A percentile compares a stretch with the other conserved stretches of the same genome.
These are phyloP conservation scores for Ophiocordyceps sinensis DNA, from an alignment of 2,329 filamentous ascomycete genomes.

Conservation along the genomic window DNA sequence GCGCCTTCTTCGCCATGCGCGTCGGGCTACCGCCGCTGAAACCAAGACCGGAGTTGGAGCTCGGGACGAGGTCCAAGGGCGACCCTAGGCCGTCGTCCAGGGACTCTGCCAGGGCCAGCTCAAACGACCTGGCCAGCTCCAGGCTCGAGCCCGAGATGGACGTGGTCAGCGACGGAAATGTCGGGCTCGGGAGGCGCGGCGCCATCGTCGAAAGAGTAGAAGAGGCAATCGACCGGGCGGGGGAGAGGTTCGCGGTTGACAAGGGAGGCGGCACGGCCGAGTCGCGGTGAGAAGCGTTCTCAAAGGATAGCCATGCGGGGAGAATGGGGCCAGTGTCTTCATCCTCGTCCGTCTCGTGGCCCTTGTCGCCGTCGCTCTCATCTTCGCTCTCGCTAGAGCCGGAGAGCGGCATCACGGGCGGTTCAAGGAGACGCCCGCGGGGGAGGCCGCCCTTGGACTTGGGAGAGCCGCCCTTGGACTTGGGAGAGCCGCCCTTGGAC, in stretches of 20 bases:
- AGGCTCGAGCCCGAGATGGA: constrained; percentile 18
- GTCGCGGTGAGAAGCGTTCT: constrained; percentile 12
- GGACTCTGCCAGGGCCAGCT: constrained; percentile 10
- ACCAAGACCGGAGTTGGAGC: too few relatives aligned
- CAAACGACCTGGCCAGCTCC: constrained; percentile 16
- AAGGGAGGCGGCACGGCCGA: constrained; percentile 22
- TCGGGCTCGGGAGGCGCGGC: constrained; percentile 20
- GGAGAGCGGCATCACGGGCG: constrained; percentile 3
- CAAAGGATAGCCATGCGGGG: constrained; percentile 9
- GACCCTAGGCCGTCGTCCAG: background rate
- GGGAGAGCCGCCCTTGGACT: constrained; percentile 20
- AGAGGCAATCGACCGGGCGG: constrained; percentile 6
- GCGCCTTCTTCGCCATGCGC: constrained; percentile 16
- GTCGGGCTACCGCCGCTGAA: background rate
- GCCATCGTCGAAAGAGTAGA: constrained; percentile 14
- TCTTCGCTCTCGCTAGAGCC: background rate
- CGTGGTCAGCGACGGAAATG: constrained; percentile 19
- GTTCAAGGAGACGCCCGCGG: constrained; percentile 15
- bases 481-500: too few relatives aligned
- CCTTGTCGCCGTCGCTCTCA: background rate
- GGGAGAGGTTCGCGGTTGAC: constrained; percentile 8
- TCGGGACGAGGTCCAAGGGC: too few relatives aligned
- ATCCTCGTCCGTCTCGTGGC: background rate
- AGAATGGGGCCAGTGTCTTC: background rate
- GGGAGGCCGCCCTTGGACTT: constrained; percentile 19